phyloP scores from a whole-genome alignment of 2,329 filamentous ascomycete genomes.

The Aspergillus ochraceus region DNA sequence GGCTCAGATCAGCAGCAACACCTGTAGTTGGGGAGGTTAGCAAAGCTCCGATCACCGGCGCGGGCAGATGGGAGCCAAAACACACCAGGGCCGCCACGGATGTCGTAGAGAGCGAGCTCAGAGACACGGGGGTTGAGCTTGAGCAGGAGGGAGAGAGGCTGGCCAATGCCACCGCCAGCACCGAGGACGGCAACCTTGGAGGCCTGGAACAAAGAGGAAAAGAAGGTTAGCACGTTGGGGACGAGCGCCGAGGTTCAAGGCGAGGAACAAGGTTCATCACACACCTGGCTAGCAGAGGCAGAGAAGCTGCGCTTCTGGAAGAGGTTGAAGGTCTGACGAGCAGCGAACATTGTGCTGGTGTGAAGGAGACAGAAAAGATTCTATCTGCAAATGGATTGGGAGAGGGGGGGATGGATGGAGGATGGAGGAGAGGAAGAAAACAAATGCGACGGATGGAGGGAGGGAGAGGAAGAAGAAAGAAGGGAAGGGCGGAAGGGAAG shows the following conservation, averaged over 20 bases:
- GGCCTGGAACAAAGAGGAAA: conserved; percentile 56
- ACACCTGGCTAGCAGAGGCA: conserved; percentile 73
- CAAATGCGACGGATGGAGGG: conserved; percentile 1
- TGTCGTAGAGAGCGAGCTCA: conserved; percentile 96
- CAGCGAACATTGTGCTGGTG: conserved; percentile 69
- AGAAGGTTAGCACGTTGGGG: conserved; percentile 15
- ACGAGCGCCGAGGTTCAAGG: conserved; percentile 12
- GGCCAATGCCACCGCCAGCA: conserved; percentile 96
- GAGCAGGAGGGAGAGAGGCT: conserved; percentile 93
- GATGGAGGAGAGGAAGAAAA: conserved; percentile 5
- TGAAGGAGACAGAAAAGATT: conserved; percentile 12
- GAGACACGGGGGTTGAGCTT: conserved; percentile 97
- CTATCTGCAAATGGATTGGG: conserved; percentile 11
- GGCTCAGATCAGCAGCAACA: conserved; percentile 96
- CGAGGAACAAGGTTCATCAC: conserved; percentile 28
- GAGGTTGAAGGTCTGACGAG: conserved; percentile 54
- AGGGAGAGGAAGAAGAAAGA: conserved; percentile 13
- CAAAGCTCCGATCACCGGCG: conserved; percentile 1
- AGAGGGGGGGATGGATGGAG: conserved; percentile 8
- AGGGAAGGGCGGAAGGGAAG: conserved; percentile 6
- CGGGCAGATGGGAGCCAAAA: conserved; percentile 4
- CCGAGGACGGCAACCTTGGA: conserved; percentile 98
- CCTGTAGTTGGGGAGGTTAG: conserved; percentile 51
- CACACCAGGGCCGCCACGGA: conserved; percentile 87
- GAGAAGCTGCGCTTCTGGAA: conserved; percentile 80